phyloP scores from a whole-genome alignment of 495 filamentous ascomycete genomes.

The Jackrogersella minutella region DNA sequence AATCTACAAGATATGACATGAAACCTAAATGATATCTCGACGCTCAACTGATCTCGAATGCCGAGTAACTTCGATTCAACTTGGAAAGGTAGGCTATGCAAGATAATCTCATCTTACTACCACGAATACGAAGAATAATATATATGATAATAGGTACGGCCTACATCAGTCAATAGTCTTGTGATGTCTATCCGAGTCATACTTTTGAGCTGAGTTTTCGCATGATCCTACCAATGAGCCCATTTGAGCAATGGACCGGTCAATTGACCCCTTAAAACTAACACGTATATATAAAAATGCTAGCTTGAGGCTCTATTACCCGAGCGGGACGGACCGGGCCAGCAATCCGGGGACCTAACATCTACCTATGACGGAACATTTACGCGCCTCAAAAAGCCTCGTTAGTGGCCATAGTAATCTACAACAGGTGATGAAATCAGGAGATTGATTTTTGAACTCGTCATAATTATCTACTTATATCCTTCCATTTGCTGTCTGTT shows the following conservation, averaged over 20 bases:
- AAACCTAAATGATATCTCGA: no score
- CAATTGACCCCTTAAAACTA: neutral
- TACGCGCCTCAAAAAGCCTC: neutral
- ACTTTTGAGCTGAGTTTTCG: neutral
- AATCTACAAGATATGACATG: no score
- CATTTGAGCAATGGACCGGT: neutral
- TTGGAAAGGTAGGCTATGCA: no score
- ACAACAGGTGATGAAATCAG: neutral
- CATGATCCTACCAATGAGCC: neutral
- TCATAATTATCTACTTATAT: no score
- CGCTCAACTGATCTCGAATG: no score
- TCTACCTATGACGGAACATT: neutral
- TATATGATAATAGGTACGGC: neutral
- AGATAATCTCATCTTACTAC: no score
- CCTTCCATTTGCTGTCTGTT: neutral
- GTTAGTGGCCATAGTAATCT: neutral
- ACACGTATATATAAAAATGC: neutral
- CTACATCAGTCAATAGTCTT: neutral
- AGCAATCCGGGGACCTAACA: neutral
- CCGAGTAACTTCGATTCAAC: no score
- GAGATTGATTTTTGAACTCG: no score
- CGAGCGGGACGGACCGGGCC: constrained; percentile 4
- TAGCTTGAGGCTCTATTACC: neutral
- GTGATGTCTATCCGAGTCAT: neutral
- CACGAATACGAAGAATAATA: no score